Conservation (phyloP, 2,329 filamentous ascomycete species). For the Microascus cirrosus region DNA sequence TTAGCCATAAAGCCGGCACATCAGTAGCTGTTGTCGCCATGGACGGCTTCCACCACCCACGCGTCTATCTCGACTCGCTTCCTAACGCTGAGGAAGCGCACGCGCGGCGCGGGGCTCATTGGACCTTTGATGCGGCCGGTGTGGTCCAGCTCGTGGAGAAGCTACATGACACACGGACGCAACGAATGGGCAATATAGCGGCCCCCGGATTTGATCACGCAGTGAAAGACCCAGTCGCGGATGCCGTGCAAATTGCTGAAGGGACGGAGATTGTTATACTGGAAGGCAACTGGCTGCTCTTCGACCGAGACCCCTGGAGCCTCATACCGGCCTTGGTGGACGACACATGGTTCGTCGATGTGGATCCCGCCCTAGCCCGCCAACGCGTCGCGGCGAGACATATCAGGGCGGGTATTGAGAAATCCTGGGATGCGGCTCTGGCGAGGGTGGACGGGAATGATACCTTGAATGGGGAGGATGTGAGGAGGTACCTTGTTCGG, state of each 20-base stretch:
- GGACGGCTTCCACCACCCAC: constrained; percentile 91
- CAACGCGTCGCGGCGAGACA: constrained; percentile 63
- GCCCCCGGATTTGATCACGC: constrained; percentile 77
- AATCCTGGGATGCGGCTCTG: neutral
- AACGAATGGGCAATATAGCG: constrained; percentile 30
- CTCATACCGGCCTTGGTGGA: constrained; percentile 57
- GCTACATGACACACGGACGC: constrained; percentile 46
- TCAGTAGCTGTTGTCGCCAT: constrained; percentile 71
- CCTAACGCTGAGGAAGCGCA: constrained; percentile 66
- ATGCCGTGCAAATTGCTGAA: constrained; percentile 55
- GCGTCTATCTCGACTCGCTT: constrained; percentile 70
- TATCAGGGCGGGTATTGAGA: constrained; percentile 65
- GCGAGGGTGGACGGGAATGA: neutral
- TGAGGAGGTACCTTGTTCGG: neutral
- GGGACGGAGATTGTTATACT: constrained; percentile 57
- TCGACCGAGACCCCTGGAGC: constrained; percentile 57
- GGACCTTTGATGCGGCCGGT: constrained; percentile 75
- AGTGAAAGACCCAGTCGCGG: constrained; percentile 61
- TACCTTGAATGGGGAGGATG: neutral
- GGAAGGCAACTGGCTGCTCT: constrained; percentile 66
- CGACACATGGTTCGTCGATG: constrained; percentile 69
- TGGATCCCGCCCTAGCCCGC: constrained; percentile 61
- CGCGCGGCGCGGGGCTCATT: constrained; percentile 76
- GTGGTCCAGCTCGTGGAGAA: constrained; percentile 58
- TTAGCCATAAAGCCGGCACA: neutral